Conservation (phyloP, 306 rosid genomes). For the Corylus heterophylla region DNA sequence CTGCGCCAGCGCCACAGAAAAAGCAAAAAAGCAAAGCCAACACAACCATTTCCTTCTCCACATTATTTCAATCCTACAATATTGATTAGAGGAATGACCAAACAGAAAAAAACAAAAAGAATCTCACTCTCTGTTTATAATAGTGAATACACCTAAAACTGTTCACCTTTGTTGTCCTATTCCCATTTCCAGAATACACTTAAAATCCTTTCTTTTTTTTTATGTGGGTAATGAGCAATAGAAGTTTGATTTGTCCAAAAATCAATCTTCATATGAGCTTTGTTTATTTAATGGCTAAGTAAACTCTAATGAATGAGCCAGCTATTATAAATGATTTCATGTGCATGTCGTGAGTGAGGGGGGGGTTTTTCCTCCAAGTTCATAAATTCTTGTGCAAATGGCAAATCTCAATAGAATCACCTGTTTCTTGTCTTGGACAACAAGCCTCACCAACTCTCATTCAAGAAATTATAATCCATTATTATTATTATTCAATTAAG, state of each 20-base stretch:
- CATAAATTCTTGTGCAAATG: not conserved
- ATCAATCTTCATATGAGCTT: not conserved
- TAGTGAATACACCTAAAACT: not conserved
- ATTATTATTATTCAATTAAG: not conserved
- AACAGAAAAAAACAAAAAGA: not conserved
- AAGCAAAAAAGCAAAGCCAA: conserved; percentile 15
- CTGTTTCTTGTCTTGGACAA: conserved; percentile 4
- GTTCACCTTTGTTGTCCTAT: not conserved
- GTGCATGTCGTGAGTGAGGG: not conserved
- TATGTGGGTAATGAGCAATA: no score
- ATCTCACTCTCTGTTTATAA: not conserved
- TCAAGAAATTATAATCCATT: no score
- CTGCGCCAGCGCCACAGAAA: no score
- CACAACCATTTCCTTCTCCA: not conserved
- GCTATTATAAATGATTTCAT: not conserved
- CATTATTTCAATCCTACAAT: not conserved
- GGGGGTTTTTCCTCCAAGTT: not conserved
- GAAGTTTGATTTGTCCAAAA: no score
- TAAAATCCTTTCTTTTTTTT: no score
- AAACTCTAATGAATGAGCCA: not conserved
- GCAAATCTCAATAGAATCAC: no score
- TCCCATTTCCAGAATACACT: not conserved
- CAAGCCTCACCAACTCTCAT: not conserved
- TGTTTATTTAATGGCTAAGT: not conserved
- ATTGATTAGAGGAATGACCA: not conserved